phyloP scores from a whole-genome alignment of 1,284 basidiomycete species.

The Grifola frondosa region DNA sequence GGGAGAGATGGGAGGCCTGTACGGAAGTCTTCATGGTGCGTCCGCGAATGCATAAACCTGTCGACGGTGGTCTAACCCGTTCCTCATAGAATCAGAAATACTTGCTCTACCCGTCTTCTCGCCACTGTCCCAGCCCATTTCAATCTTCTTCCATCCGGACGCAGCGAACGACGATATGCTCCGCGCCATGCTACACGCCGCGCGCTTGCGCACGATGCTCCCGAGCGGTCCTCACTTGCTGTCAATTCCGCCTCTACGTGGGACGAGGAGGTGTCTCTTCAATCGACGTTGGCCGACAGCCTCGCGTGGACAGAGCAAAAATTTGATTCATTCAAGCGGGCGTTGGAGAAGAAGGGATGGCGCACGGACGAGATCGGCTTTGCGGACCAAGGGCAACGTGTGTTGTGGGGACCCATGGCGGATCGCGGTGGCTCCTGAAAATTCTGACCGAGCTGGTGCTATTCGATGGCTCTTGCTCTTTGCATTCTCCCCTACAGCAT shows the following conservation, averaged over 20 bases:
- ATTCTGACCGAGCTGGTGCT: too few species aligned
- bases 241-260: neutral
- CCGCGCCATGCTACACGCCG: slow-evolving; percentile 28
- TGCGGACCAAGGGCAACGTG: slow-evolving; percentile 29
- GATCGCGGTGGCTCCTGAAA: too few species aligned
- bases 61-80: slow-evolving; percentile 1
- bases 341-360: slow-evolving; percentile 27
- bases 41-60: neutral
- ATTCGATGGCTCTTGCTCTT: too few species aligned
- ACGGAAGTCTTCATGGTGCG: slow-evolving; percentile 27
- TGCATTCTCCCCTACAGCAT: too few species aligned
- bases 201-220: slow-evolving; percentile 21
- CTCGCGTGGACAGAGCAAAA: slow-evolving; percentile 16
- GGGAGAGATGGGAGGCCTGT: slow-evolving; percentile 25
- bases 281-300: slow-evolving; percentile 15
- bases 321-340: slow-evolving; percentile 23
- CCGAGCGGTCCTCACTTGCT: neutral
- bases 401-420: slow-evolving; percentile 25
- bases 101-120: slow-evolving; percentile 26
- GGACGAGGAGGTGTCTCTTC: slow-evolving; percentile 6
- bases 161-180: slow-evolving; percentile 30
- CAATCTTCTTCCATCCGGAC: slow-evolving; percentile 28
- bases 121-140: slow-evolving; percentile 11
- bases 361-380: slow-evolving; percentile 31
- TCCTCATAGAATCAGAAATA: slow-evolving; percentile 27